Evolutionary conservation across 2,329 filamentous ascomycete genomes (phyloP).

Genomic region (Cytospora chrysosperma): DNA sequence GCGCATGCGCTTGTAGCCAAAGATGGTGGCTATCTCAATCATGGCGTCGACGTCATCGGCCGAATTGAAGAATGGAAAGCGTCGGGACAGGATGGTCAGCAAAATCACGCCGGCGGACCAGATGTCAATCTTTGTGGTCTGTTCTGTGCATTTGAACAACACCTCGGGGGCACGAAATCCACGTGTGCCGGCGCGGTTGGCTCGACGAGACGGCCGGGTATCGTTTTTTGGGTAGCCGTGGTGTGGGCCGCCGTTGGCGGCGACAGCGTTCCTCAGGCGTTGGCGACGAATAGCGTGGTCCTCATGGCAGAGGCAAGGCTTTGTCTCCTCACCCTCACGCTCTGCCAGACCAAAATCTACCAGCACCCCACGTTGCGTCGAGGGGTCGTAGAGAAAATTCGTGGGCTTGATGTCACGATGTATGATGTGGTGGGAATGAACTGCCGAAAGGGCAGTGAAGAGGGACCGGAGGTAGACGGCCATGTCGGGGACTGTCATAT

Average conservation of each 20-base stretch:
- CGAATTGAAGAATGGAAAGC: constrained; percentile 98
- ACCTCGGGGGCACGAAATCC: constrained; percentile 97
- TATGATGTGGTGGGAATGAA: constrained; percentile 81
- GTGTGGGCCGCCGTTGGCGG: constrained; percentile 53
- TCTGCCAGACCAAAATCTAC: constrained; percentile 99
- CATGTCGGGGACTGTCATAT: constrained; percentile 84
- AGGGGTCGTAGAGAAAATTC: constrained; percentile 90
- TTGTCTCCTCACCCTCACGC: constrained; percentile 71
- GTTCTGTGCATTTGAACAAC: constrained; percentile 92
- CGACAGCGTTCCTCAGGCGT: constrained; percentile 57
- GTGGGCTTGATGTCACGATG: constrained; percentile 98
- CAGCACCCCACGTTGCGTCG: constrained; percentile 77
- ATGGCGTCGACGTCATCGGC: constrained; percentile 97
- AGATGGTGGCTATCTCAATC: constrained; percentile 96
- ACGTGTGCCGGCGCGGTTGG: constrained; percentile 90
- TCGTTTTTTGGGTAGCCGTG: constrained; percentile 85
- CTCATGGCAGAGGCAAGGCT: constrained; percentile 80
- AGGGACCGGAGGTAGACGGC: constrained; percentile 85
- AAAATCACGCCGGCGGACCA: constrained; percentile 98
- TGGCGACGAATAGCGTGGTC: constrained; percentile 59
- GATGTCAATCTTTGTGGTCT: constrained; percentile 91
- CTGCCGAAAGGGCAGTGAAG: constrained; percentile 79
- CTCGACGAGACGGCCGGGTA: constrained; percentile 79
- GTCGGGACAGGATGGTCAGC: constrained; percentile 85
- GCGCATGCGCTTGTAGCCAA: constrained; percentile 83